Evolutionary conservation across 768 basidiomycete species (phyloP).

Genomic region (Rhodotorula kratochvilovae): DNA sequence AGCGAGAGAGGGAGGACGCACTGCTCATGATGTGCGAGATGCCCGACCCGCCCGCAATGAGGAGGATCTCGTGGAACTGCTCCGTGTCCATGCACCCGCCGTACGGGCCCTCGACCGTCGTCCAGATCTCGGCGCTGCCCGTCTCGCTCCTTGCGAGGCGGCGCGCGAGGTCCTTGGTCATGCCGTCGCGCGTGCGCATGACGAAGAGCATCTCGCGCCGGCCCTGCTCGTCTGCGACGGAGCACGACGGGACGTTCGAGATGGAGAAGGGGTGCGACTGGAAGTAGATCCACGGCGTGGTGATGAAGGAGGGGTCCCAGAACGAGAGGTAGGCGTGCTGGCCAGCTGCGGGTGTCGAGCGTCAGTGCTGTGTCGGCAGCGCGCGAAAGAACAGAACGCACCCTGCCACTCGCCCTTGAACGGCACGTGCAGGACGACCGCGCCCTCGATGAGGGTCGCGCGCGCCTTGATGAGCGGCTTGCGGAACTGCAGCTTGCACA

Average conservation of each 20-base stretch:
- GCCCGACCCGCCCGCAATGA: conserved; percentile 34
- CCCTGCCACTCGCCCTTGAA: conserved; percentile 32
- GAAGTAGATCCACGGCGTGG: conserved; percentile 19
- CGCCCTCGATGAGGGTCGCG: conserved; percentile 29
- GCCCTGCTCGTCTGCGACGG: conserved; percentile 13
- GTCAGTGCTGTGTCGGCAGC: not conserved
- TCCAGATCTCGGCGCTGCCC: conserved; percentile 12
- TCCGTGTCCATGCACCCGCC: conserved; percentile 17
- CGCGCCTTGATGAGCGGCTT: conserved; percentile 27
- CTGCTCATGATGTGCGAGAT: conserved; percentile 32
- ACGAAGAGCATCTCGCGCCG: conserved; percentile 36
- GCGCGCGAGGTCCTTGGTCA: conserved; percentile 32
- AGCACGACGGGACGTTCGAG: conserved; percentile 32
- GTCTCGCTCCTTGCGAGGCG: conserved; percentile 1
- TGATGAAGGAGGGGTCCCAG: conserved; percentile 18
- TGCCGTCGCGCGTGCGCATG: conserved; percentile 32
- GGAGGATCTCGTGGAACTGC: conserved; percentile 29
- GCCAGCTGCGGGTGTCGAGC: not conserved
- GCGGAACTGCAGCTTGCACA: conserved; percentile 15
- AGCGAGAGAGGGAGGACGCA: not conserved
- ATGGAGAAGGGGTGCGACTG: conserved; percentile 36
- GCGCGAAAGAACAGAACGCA: not conserved
- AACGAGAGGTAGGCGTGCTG: conserved; percentile 29
- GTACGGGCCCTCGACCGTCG: conserved; percentile 18
- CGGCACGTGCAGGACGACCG: conserved; percentile 28